Base-by-base conservation (phyloP, 2,329 filamentous ascomycete species). In the Clonostachys sp. region DNA sequence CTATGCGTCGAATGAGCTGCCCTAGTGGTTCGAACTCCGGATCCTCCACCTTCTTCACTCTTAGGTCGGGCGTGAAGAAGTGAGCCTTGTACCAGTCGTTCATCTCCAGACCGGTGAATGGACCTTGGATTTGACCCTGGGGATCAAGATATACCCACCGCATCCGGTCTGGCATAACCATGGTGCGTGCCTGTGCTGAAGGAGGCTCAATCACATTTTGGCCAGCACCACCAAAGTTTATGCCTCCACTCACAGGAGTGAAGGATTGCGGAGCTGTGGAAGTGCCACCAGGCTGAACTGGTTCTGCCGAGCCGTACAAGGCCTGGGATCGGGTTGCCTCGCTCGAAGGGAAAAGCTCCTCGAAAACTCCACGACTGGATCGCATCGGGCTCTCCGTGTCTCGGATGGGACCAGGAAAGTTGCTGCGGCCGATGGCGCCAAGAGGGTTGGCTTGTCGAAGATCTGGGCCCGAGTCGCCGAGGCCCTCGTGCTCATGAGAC, bases 91-190 rank as follows among this genome's bases (percentile, higher is more conserved):
- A 99, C 94, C 94, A 99, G 59, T 99, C 95, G 57, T 99, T 95
- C 94, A 99, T 99, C 67, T 99, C 94, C 44, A 99, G 73, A 2
- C 94, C 94, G 38, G 91, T 96, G 70, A 94, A 99, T 0, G 94
- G 94, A 0, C 94, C 94, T 62, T 99, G 94, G 6, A 90, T 86
- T 52, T 89, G 87, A 18, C 91, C 91, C 62, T 95, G 89, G 6
- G 94, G 94, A 62, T 99, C 94, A 45, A 95, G 84, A 63, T 99
- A 99, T 16, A 96, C 92, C 94, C 94, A 99, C 58, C 92, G 81
- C 91, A 99, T 99, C 13, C 95, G 81, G 65, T 99, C 94, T 3
- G 94, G 94, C 94, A 99, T 97, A 6, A 99, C 92, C 91, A 99
- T 97, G 41, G 87, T 91, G 14, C 90, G 85, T 53, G 89, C 79